phyloP scores from a whole-genome alignment of 495 filamentous ascomycete genomes.

The Neurospora sp. region DNA sequence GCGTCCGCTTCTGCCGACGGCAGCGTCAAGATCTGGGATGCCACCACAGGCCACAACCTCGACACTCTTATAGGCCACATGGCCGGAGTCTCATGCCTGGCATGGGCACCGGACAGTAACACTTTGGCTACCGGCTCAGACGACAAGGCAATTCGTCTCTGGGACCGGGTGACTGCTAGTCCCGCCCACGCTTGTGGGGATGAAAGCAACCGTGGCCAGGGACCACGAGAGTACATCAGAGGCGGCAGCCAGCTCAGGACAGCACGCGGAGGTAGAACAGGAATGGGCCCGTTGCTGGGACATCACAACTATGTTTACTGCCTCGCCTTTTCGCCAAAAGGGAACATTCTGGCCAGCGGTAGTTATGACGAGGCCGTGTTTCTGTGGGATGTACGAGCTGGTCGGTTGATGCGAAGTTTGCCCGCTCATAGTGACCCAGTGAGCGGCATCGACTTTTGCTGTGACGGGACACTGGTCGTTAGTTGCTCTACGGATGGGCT shows the following conservation, averaged over 20 bases:
- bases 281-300: slow-evolving; percentile 53
- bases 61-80: slow-evolving; percentile 90
- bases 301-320: slow-evolving; percentile 96
- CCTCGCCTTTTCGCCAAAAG: slow-evolving; percentile 88
- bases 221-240: neutral
- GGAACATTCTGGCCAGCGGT: slow-evolving; percentile 88
- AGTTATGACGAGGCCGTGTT: slow-evolving; percentile 97
- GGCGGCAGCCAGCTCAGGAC: neutral
- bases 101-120: slow-evolving; percentile 82
- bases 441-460: slow-evolving; percentile 81
- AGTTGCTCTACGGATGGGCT: slow-evolving; percentile 85
- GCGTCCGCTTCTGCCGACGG: slow-evolving; percentile 84
- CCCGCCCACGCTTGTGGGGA: slow-evolving; percentile 39
- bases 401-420: slow-evolving; percentile 72
- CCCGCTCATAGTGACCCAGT: slow-evolving; percentile 95
- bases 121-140: slow-evolving; percentile 86
- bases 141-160: slow-evolving; percentile 90
- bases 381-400: slow-evolving; percentile 87
- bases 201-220: neutral
- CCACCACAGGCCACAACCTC: slow-evolving; percentile 60
- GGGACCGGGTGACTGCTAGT: slow-evolving; percentile 70
- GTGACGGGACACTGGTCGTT: slow-evolving; percentile 83
- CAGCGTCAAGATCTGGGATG: slow-evolving; percentile 85
- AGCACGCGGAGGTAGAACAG: slow-evolving; percentile 18
- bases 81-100: slow-evolving; percentile 79